phyloP scores from a whole-genome alignment of 176 grass and related monocot species.

The Eremochloa ophiuroides region DNA sequence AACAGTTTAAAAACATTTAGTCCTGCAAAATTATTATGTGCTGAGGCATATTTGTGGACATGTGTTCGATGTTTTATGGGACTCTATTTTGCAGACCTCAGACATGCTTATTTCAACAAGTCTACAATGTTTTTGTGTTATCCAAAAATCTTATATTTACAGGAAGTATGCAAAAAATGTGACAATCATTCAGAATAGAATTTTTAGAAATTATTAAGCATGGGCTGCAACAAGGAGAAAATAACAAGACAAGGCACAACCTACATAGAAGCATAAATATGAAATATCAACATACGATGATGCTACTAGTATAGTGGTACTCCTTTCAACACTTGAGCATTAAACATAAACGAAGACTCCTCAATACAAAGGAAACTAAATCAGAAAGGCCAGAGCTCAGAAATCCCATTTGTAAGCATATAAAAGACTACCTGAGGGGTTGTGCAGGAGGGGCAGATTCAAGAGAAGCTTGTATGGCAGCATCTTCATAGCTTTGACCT shows the following conservation, averaged over 20 bases:
- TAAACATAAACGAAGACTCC: slow-evolving; percentile 21
- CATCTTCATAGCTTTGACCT: slow-evolving; percentile 64
- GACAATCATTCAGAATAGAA: slow-evolving; percentile 3
- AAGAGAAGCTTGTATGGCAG: slow-evolving; percentile 76
- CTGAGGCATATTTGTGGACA: neutral
- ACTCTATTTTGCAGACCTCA: neutral
- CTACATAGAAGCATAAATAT: slow-evolving; percentile 1
- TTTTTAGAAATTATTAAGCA: neutral
- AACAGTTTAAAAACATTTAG: neutral
- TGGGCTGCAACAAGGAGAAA: neutral
- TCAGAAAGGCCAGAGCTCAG: neutral
- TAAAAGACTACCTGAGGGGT: slow-evolving; percentile 58
- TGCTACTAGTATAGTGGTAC: neutral
- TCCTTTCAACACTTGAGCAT: slow-evolving; percentile 3
- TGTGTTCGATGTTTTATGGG: neutral
- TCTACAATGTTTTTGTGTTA: neutral
- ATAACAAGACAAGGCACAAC: neutral
- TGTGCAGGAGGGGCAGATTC: slow-evolving; percentile 53
- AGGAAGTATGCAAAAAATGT: neutral
- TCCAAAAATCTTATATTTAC: neutral
- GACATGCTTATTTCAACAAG: neutral
- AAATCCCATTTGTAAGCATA: neutral
- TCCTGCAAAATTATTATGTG: neutral
- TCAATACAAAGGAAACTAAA: slow-evolving; percentile 17
- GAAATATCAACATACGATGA: neutral